Evolutionary conservation across 768 basidiomycete genomes (phyloP), one percentile per base, ranked within the genome.

Genomic region (Stropharia rugosoannulata): DNA sequence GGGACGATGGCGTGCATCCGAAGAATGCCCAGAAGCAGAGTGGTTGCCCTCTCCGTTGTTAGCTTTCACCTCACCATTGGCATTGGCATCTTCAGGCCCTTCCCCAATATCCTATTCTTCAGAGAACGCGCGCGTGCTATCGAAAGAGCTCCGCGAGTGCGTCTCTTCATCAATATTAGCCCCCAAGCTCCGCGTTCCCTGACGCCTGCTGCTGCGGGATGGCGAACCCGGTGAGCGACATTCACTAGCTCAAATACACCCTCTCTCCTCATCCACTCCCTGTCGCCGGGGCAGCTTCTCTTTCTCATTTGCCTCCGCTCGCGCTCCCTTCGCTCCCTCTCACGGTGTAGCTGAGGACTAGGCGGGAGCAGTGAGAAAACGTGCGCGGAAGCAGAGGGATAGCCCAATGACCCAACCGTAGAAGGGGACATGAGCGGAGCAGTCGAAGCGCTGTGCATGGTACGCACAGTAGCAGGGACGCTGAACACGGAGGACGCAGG

Each of bases 271-370:
- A 35, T 32, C 51, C 42, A 1, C 15, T 40, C 47, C 27, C 18
- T 49, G 1, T 73, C 68, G 2, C 73, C 75, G 5, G 89, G 89
- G 7, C 90, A 78, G n/a, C 86, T 88, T 71, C 92, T 91, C 74
- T 92, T 92, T 48, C 88, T 74, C 44, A 91, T 69, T 38, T 90
- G 73, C 15, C 89, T 70, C 35, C 89, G 67, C 64, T 85, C 81
- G 1, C 80, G 70, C 49, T 32, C 29, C 7, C 5, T 32, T 10
- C 29, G 5, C 29, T 32, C 29, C 5, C 29, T 6, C 29, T 78
- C 77, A 56, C 78, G 76, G 39, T 87, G 85, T 2, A 82, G 75
- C 2, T 86, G 84, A 10, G 87, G 83, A 53, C 82, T 82, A 1
- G 86, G 81, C 12, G 88, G 85, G 3, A 84, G 71, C 41, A 76